Evolutionary conservation across 306 rosid species (phyloP), one percentile per base, ranked within the genome.

Genomic region (Hylodesmum podocarpum): DNA sequence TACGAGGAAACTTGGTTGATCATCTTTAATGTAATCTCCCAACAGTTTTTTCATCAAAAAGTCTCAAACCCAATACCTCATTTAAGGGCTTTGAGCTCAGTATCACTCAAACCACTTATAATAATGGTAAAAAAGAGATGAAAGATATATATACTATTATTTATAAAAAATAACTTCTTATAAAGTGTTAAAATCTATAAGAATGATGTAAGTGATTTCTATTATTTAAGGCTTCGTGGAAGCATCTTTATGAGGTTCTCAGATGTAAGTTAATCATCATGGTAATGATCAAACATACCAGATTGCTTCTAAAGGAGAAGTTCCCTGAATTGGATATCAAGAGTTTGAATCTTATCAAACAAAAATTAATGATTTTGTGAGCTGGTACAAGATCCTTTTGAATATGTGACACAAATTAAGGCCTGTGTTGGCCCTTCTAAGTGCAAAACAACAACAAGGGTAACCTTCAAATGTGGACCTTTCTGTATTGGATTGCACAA

Each of bases 371-470:
- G 13, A 14, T 37, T 64, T 34, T 27, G 62, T 72, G 67, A 50
- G 55, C 1, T 34, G 39, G 58, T 36, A 66, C 19, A 46, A 58
- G 46, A 31, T 75, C 53, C 37, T 1, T 57, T 73, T 55, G 55
- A 74, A 53, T 16, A n/a, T 21, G 62, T 44, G 43, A 14, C 3
- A 64, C 58, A 18, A 12, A 43, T 31, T 65, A 41, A 58, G 8
- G 50, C 53, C 16, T 15, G 16, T 47, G 66, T 13, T 40, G 66
- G 22, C 24, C 33, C 24, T 53, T 51, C 34, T 43, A 54, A 41
- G 18, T 58, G 49, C 75, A 71, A 43, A 54, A 27, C 72, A 55
- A 34, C 64, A 68, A 50, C 31, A 64, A 64, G 33, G 59, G 66
- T 10, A 66, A 79, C 54, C 21, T 29, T 14, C 41, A 54, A 21